Conservation (phyloP, 495 filamentous ascomycete genomes). For the Penicillium waksmanii region DNA sequence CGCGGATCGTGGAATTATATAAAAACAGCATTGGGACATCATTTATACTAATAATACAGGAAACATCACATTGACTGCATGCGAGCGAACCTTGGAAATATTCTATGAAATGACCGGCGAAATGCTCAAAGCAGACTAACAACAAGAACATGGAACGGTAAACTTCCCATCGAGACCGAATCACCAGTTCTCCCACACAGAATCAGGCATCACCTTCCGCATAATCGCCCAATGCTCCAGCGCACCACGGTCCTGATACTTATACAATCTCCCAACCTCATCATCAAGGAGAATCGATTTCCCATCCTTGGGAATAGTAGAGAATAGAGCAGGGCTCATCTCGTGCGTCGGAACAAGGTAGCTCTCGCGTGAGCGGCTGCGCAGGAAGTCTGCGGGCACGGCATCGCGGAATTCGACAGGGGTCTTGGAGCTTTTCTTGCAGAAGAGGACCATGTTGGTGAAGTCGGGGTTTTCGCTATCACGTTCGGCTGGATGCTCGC, state of each 20-base stretch:
- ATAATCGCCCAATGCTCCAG: constrained; percentile 90
- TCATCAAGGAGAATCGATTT: constrained; percentile 28
- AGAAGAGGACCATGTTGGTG: constrained; percentile 83
- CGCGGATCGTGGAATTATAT: too few relatives aligned
- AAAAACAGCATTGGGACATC: too few relatives aligned
- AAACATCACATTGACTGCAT: too few relatives aligned
- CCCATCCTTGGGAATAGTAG: constrained; percentile 38
- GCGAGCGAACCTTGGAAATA: too few relatives aligned
- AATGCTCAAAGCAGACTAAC: too few relatives aligned
- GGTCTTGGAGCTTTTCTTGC: constrained; percentile 45
- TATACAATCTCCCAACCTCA: constrained; percentile 60
- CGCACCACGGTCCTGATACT: constrained; percentile 74
- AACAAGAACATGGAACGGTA: too few relatives aligned
- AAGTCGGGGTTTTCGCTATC: constrained; percentile 62
- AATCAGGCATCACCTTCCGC: constrained; percentile 76
- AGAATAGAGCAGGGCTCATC: constrained; percentile 58
- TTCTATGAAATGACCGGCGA: too few relatives aligned
- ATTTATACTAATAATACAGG: too few relatives aligned
- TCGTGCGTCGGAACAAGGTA: constrained; percentile 78
- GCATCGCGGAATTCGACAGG: constrained; percentile 71
- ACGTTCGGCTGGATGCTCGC: constrained; percentile 66
- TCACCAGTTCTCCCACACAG: constrained; percentile 88
- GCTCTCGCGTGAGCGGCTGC: constrained; percentile 66
- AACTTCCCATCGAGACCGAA: too few relatives aligned
- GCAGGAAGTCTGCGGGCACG: constrained; percentile 66